Percentiles rank a stretch among this genome's conserved stretches.
Evolutionary conservation across 116 monocot genomes (phyloP).

Genomic region (Papilionanthe hybrid): DNA sequence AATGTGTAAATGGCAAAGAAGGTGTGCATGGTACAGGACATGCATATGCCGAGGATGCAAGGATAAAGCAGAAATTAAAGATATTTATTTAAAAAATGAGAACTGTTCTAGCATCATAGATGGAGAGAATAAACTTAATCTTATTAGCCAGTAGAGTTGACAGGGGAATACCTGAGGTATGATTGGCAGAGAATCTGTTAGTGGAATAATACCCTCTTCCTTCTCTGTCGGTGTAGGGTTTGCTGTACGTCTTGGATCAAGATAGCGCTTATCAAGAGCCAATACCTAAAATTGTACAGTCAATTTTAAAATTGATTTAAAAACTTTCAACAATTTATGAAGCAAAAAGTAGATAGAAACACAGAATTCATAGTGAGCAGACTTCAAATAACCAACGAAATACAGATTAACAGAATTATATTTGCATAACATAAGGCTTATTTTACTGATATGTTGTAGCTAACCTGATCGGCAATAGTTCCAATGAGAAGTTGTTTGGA

Average conservation of each 20-base stretch:
- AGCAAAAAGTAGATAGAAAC: neutral
- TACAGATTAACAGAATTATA: neutral
- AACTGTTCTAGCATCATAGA: neutral
- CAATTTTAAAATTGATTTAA: neutral
- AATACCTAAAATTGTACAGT: conserved; percentile 42
- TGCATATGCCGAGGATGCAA: neutral
- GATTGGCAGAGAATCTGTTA: conserved; percentile 85
- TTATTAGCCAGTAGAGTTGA: conserved; percentile 5
- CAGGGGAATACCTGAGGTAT: conserved; percentile 68
- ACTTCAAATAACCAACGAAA: neutral
- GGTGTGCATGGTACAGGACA: neutral
- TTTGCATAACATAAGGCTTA: neutral
- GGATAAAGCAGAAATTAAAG: neutral
- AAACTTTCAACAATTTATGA: neutral
- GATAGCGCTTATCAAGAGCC: conserved; percentile 92
- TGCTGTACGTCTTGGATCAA: conserved; percentile 86
- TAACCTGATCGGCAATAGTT: conserved; percentile 82
- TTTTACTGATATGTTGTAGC: conserved; percentile 10
- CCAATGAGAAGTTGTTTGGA: conserved; percentile 87
- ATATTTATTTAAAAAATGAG: neutral
- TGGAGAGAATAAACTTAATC: neutral
- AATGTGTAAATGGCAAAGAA: neutral
- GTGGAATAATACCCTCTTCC: conserved; percentile 92
- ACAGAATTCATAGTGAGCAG: neutral
- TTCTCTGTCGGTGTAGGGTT: conserved; percentile 77